Conservation (phyloP, 805 yeast genomes). For the Saccharomycopsis babjevae region DNA sequence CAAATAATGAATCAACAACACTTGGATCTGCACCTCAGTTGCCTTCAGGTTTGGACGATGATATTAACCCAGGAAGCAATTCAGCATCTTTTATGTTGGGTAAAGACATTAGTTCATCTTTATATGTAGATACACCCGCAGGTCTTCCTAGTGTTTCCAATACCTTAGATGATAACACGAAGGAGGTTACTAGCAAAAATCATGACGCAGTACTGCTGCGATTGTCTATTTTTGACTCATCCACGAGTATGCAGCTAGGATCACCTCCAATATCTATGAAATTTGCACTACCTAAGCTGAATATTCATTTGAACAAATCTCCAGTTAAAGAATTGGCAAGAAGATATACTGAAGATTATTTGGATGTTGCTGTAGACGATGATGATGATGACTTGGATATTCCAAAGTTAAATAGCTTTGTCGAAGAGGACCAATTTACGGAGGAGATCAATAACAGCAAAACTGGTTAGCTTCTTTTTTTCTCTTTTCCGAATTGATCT, state of each 20-base stretch:
- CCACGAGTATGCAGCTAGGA: conserved; percentile 1
- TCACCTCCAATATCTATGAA: conserved; percentile 14
- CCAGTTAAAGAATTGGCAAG: conserved; percentile 17
- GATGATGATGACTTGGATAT: conserved; percentile 2
- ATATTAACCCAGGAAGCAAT: background rate
- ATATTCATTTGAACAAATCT: conserved; percentile 6
- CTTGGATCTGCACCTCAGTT: background rate
- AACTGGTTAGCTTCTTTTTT: background rate
- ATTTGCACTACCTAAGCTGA: conserved; percentile 16
- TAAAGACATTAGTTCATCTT: conserved; percentile 9
- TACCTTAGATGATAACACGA: background rate
- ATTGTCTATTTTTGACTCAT: conserved; percentile 5
- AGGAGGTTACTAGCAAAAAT: background rate
- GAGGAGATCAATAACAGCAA: background rate
- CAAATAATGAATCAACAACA: conserved; percentile 1
- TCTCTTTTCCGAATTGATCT: too few species aligned
- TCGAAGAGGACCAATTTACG: background rate
- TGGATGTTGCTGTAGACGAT: conserved; percentile 17
- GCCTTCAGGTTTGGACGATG: background rate
- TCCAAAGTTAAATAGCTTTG: background rate
- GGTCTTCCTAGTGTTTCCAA: background rate
- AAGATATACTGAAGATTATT: conserved; percentile 16
- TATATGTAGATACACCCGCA: background rate
- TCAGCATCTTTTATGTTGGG: conserved; percentile 1
- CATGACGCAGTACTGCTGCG: background rate